Base-by-base conservation (phyloP, 2,329 filamentous ascomycete species). In the Mollisiaceae sp. region DNA sequence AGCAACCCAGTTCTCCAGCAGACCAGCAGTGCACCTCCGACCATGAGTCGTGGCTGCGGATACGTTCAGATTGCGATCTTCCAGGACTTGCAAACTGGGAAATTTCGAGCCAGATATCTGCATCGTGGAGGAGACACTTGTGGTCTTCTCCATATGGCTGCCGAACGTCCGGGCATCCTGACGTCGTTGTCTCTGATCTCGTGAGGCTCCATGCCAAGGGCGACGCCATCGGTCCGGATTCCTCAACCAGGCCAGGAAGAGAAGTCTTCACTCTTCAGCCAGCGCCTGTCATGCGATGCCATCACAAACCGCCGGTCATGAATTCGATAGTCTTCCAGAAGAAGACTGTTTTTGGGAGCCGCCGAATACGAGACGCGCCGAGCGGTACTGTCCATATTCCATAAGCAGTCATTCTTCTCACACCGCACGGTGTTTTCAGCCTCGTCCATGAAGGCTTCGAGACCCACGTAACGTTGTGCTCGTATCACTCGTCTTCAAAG, bases 11-110 rank as follows among this genome's bases (percentile, higher is more conserved):
- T 32, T 45, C 15, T n/a, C 18, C 18, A 41, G 20, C 5, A 45
- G 36, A 35, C 36, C 39, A 55, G 18, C 36, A 43, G 14, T 45
- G 15, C 15, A 43, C 15, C 12, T 27, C 35, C 47, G 56, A 38
- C 1, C 36, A n/a, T 38, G 11, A 39, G 47, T 38, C 36, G 43
- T 20, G 56, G 24, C 20, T 38, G 22, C 24, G 9, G 22, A 27
- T 12, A 38, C 27, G 8, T 5, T 15, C 35, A 57, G 50, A 62
- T 62, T 62, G 20, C 39, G 60, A 62, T 62, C 60, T 58, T 45
- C 60, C 12, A 24, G 24, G 52, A 57, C 52, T 56, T 11, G 20
- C 50, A 20, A 36, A 50, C 18, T 22, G 45, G 45, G 50, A 27
- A 15, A 2, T 27, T 27, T 32, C 20, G 45, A 50, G n/a, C 50